Base-by-base conservation (phyloP, 805 yeast genomes). In the Saccharomycopsis fibuligera region DNA sequence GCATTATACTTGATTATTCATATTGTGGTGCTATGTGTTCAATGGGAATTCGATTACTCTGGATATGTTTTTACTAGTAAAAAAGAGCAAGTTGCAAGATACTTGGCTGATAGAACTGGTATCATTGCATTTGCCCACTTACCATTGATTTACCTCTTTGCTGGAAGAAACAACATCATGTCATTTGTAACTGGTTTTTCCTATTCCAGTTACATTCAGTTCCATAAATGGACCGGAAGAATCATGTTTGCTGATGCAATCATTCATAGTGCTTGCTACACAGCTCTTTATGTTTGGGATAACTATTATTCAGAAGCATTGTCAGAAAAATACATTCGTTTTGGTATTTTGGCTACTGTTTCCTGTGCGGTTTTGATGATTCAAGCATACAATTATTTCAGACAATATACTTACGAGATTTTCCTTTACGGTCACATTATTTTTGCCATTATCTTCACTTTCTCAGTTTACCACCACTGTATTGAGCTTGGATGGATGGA, bases 151-250 rank as follows among this genome's bases (percentile, higher is more conserved):
- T 74, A 77, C 52, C 64, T 83, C 49, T 81, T 85, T 62, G 86
- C 87, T 3, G 83, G 84, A 27, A 69, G 93, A 57, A 86, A 86
- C 62, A 86, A 83, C 59, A 77, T 86, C 19, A 67, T 86, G 58
- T 74, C 75, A 54, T 67, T 66, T 59, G 47, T 81, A 4, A 74
- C 89, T 1, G 88, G 90, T 2, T 72, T 85, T 69, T 62, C 79
- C 0, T 76, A 71, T 53, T 65, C 80, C 14, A 72, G 83, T 1
- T 84, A 85, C 65, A 70, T 78, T 57, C 65, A 69, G 27, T 76
- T 75, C 58, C 96, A 87, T 64, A 80, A 73, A 61, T 80, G 86
- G 84, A 63, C 73, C 41, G 83, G 85, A 1, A 68, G 82, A 54
- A 67, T 73, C 0, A 66, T 72, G 56, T 64, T 73, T 6, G 55